These are phyloP conservation scores for Lactifluus subvellereus DNA, from an alignment of 768 basidiomycete genomes.

Conservation along the genomic window DNA sequence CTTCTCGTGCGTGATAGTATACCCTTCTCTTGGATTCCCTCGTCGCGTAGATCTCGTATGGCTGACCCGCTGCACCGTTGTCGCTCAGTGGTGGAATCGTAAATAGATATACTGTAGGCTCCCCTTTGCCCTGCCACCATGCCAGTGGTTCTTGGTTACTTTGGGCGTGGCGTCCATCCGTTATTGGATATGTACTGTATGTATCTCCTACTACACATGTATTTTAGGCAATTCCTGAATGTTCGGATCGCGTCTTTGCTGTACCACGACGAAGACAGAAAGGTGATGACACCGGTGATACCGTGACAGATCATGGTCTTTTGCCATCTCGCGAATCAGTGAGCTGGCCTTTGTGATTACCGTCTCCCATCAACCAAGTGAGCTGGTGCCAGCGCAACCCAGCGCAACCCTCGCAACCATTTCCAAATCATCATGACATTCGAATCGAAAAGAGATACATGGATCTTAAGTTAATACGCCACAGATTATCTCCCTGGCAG, in stretches of 20 bases:
- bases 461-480: background rate
- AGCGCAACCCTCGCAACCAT: background rate
- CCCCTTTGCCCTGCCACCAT: background rate
- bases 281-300: no score
- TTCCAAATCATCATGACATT: background rate
- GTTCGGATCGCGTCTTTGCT: background rate
- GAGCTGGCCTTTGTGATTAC: background rate
- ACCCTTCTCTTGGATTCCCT: background rate
- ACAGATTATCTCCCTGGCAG: background rate
- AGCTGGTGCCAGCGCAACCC: no score
- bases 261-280: background rate
- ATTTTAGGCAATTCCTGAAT: background rate
- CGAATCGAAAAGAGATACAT: background rate
- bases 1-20: conserved; percentile 9
- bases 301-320: no score
- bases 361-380: background rate
- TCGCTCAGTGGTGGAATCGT: background rate
- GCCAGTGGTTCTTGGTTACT: conserved; percentile 3
- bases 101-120: conserved; percentile 8
- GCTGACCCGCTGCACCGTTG: background rate
- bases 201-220: background rate
- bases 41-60: background rate
- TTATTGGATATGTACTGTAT: conserved; percentile 7
- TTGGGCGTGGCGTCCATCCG: conserved; percentile 8
- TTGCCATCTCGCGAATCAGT: no score